These are phyloP conservation scores for Trichoderma virens DNA, from an alignment of 495 filamentous ascomycete species.

Conservation along the genomic window DNA sequence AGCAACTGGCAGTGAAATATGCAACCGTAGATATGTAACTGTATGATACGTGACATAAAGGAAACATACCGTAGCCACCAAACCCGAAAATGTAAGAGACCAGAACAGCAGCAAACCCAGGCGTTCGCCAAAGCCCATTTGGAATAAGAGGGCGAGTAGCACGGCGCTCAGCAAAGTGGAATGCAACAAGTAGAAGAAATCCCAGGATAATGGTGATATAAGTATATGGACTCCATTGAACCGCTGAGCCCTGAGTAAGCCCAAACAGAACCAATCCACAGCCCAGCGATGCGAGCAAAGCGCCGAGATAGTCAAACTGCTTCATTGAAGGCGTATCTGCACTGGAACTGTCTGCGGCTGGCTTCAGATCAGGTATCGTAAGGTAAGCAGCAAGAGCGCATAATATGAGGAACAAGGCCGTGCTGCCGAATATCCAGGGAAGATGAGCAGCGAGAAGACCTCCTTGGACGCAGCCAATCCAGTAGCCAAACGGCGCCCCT, in stretches of 20 bases:
- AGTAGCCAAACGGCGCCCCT: constrained; percentile 45
- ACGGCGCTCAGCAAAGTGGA: constrained; percentile 40
- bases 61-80: constrained; percentile 27
- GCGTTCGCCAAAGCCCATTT: constrained; percentile 23
- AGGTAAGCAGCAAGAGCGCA: constrained; percentile 42
- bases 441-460: constrained; percentile 41
- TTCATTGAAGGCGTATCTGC: constrained; percentile 17
- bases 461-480: constrained; percentile 21
- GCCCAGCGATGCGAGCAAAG: constrained; percentile 34
- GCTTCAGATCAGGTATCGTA: constrained; percentile 30
- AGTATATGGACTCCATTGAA: constrained; percentile 41
- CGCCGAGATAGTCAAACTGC: constrained; percentile 42
- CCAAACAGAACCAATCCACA: constrained; percentile 47
- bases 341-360: constrained; percentile 21
- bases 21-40: too few species aligned
- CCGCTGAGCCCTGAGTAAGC: constrained; percentile 46
- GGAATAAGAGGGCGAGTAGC: constrained; percentile 45
- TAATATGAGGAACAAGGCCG: constrained; percentile 49
- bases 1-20: background rate
- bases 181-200: constrained; percentile 38
- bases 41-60: background rate
- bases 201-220: constrained; percentile 48
- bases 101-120: constrained; percentile 41
- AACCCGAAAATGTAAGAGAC: constrained; percentile 42
- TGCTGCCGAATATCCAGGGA: constrained; percentile 36